Base-by-base conservation (phyloP, 192 early-diverging fungal species). In the Endogone sp. region DNA sequence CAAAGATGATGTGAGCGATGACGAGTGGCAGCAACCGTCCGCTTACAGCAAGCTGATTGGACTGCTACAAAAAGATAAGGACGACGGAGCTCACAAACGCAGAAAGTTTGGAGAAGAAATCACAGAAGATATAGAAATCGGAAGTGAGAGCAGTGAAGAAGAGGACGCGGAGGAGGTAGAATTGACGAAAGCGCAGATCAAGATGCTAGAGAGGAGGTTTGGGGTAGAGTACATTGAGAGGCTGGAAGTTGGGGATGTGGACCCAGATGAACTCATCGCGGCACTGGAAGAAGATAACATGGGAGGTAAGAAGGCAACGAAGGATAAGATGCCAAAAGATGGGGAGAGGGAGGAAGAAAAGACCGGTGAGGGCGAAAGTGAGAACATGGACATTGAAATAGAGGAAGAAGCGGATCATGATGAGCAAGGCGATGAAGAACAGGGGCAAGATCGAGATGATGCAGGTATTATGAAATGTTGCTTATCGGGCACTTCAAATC, bases 41-140 rank as follows among this genome's bases (percentile, higher is more conserved):
- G 74, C 84, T 28, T 89, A 85, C 71, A 84, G 77, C 71, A 82
- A 82, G 56, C 71, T 89, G 20, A 62, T 89, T 8, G 85, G 85
- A 2, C 78, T 81, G 2, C 71, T 89, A 37, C 82, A 86, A 66
- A 86, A 82, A 76, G 81, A 74, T 16, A 81, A 85, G 31, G 71
- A 83, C 24, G 65, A 82, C 58, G 81, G 81, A 10, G 79, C 79
- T 32, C 81, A 84, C 71, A 77, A 79, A 63, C 74, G 75, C 62
- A 72, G 79, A n/a, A 74, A 76, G 30, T 60, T 78, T 25, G 85
- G 84, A 60, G 81, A 86, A 62, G 81, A 85, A 64, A 80, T 80
- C 4, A 67, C 80, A 1, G 81, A 82, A 54, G 78, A 75, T 65
- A 29, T 74, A 27, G 78, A 76, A 2, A 65, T 80, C 3, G 79